phyloP scores from a whole-genome alignment of 2,329 filamentous ascomycete genomes.

The Scytalidium sp. region DNA sequence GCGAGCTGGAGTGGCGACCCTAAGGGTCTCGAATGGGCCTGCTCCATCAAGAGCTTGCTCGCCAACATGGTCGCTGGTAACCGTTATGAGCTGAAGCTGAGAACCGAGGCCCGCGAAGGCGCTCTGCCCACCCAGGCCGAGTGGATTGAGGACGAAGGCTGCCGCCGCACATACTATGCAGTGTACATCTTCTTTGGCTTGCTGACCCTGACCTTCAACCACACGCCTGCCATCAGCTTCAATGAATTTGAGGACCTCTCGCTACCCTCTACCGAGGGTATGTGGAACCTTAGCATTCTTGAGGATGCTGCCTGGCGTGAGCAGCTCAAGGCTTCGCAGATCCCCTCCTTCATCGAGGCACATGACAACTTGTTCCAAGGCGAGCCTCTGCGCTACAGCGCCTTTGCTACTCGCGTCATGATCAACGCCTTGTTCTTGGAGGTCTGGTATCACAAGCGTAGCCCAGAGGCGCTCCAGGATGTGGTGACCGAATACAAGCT shows the following conservation, averaged over 20 bases:
- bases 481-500: constrained; percentile 99
- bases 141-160: constrained; percentile 97
- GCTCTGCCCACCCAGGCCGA: constrained; percentile 75
- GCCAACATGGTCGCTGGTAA: constrained; percentile 99
- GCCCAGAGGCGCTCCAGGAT: constrained; percentile 94
- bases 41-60: constrained; percentile 95
- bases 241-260: constrained; percentile 95
- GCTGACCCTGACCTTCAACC: constrained; percentile 93
- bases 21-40: constrained; percentile 97
- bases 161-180: constrained; percentile 93
- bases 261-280: constrained; percentile 85
- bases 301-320: constrained; percentile 87
- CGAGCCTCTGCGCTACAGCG: constrained; percentile 86
- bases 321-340: constrained; percentile 65
- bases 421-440: constrained; percentile 98
- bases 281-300: constrained; percentile 82
- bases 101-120: constrained; percentile 80
- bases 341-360: constrained; percentile 86
- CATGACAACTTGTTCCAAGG: constrained; percentile 96
- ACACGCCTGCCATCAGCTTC: constrained; percentile 96
- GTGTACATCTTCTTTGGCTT: constrained; percentile 99
- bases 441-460: constrained; percentile 98
- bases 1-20: constrained; percentile 98
- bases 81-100: constrained; percentile 91
- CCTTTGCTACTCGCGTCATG: constrained; percentile 96